These are phyloP conservation scores for Candida pseudoviswanathii DNA, from an alignment of 1,139 yeast species.

Conservation along the genomic window DNA sequence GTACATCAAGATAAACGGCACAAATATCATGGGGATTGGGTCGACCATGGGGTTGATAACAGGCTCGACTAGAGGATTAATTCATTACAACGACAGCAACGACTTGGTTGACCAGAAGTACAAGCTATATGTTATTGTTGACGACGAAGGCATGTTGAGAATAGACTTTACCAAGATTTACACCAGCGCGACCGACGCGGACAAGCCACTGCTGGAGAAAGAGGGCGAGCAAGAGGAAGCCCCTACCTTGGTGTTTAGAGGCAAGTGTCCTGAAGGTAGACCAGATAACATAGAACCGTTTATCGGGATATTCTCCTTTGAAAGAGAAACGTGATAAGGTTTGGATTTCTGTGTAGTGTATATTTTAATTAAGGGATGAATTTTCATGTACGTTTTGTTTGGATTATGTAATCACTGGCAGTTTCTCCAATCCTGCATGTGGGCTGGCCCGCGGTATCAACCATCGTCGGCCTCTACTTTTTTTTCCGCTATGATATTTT, in stretches of 20 bases:
- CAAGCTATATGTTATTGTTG: constrained; percentile 54
- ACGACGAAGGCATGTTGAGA: constrained; percentile 50
- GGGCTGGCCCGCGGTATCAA: background rate
- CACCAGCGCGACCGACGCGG: constrained; percentile 19
- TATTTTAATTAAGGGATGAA: background rate
- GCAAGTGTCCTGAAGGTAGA: constrained; percentile 56
- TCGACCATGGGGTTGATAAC: constrained; percentile 60
- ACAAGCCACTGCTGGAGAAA: constrained; percentile 12
- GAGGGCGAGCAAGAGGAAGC: constrained; percentile 27
- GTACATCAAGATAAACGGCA: constrained; percentile 53
- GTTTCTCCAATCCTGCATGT: background rate
- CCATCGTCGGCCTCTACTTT: background rate
- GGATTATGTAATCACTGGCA: background rate
- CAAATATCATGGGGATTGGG: constrained; percentile 57
- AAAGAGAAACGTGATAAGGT: constrained; percentile 28
- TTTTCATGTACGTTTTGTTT: background rate
- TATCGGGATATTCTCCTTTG: constrained; percentile 58
- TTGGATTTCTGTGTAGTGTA: background rate
- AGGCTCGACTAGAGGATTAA: constrained; percentile 52
- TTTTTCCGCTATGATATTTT: constrained; percentile 3
- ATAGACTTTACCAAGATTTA: constrained; percentile 56
- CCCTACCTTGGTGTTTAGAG: constrained; percentile 53
- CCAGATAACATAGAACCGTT: constrained; percentile 58
- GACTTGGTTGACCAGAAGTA: constrained; percentile 53
- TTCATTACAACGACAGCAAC: constrained; percentile 53